Base-by-base conservation (phyloP, 805 yeast genomes). In the Kazachstania martiniae region DNA sequence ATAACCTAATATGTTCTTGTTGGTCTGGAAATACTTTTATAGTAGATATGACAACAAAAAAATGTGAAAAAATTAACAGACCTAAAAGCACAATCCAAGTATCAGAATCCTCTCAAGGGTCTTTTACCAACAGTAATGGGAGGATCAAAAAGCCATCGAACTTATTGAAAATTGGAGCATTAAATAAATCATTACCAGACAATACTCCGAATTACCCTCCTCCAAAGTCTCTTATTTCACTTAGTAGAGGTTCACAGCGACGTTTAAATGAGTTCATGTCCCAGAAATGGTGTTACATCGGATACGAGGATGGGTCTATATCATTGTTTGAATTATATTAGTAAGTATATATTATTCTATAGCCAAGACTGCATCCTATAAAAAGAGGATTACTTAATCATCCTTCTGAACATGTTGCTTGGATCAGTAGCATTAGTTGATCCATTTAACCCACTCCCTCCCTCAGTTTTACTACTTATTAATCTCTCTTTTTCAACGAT, bases 401-500 rank as follows among this genome's bases (percentile, higher is more conserved):
- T 27, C 12, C 35, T 40, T 13, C 27, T 37, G 13, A 37, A 25
- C 25, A 35, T 29, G 8, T 28, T 31, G 18, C 16, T 27, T 14
- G 28, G 12, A 16, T 19, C 34, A 5, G n/a, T 7, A 5, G 12
- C 21, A 12, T 22, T 32, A n/a, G n/a, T n/a, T n/a, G n/a, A n/a
- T n/a, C n/a, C n/a, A n/a, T n/a, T n/a, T n/a, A n/a, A n/a, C n/a
- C n/a, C n/a, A n/a, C n/a, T n/a, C n/a, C n/a, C n/a, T 14, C n/a
- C 14, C n/a, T 25, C 33, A 12, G 30, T 30, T 18, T 28, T 31
- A 24, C 27, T 31, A 18, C 33, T 18, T 13, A 39, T 8, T 23
- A 40, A 25, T 33, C 56, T 60, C 21, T 55, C 56, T 32, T 58
- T 58, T 47, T 75, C 84, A 0, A 72, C 63, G 19, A 74, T 58